Percentiles rank a stretch among this genome's conserved stretches.
Evolutionary conservation across 2,329 filamentous ascomycete species (phyloP).

Genomic region (Dendrostoma leiphaemia): DNA sequence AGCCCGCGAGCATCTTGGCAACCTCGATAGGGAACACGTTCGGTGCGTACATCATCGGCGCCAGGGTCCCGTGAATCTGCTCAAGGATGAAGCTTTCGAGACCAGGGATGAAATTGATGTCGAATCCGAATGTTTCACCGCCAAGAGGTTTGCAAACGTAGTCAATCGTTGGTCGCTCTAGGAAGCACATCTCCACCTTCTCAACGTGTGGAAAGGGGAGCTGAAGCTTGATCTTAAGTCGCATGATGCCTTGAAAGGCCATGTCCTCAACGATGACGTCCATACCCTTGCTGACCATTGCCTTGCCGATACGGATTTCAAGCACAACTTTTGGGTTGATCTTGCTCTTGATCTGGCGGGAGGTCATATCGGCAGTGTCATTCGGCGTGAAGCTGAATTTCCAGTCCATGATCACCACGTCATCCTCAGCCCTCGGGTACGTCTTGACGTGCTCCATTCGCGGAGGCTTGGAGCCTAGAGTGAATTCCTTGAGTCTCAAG

Average conservation of each 20-base stretch:
- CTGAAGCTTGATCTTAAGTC: constrained; percentile 95
- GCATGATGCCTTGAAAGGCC: constrained; percentile 93
- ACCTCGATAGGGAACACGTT: constrained; percentile 99
- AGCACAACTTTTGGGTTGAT: constrained; percentile 96
- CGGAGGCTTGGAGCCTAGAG: constrained; percentile 90
- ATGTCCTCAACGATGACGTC: constrained; percentile 98
- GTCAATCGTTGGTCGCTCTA: constrained; percentile 85
- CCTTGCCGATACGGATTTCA: constrained; percentile 92
- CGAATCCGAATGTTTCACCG: constrained; percentile 92
- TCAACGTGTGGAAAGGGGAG: constrained; percentile 95
- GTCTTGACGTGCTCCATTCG: constrained; percentile 98
- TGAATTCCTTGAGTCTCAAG: constrained; percentile 89
- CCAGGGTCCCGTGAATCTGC: constrained; percentile 90
- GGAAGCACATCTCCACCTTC: constrained; percentile 90
- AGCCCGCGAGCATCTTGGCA: constrained; percentile 95
- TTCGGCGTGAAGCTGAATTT: constrained; percentile 99
- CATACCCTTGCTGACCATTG: constrained; percentile 93
- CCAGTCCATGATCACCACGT: constrained; percentile 98
- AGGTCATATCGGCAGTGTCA: constrained; percentile 87
- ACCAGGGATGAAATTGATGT: constrained; percentile 98
- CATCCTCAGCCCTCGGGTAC: constrained; percentile 92
- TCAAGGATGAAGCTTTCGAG: constrained; percentile 92
- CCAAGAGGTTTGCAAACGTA: constrained; percentile 98
- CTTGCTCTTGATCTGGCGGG: constrained; percentile 87
- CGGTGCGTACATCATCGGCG: constrained; percentile 96